phyloP scores from a whole-genome alignment of 371 early-diverging fungal species.

The Rhizopus microsporus region DNA sequence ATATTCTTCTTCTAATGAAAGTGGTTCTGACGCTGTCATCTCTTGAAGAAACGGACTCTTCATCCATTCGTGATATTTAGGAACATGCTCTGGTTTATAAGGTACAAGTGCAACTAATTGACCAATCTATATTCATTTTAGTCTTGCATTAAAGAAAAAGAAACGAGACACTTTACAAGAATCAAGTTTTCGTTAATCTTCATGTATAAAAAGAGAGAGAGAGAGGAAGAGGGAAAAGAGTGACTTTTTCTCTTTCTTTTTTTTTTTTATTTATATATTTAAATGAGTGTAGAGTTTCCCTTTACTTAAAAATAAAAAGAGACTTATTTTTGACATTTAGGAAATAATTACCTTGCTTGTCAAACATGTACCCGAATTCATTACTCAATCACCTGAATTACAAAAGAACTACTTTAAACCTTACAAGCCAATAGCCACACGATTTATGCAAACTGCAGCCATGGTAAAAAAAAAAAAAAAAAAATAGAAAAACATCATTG shows the following conservation, averaged over 20 bases:
- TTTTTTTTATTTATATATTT: not conserved
- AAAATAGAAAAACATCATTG: not conserved
- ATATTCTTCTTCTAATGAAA: constrained; percentile 89
- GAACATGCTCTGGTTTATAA: constrained; percentile 84
- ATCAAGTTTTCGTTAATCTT: constrained; percentile 37
- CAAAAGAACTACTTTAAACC: constrained; percentile 32
- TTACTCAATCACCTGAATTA: constrained; percentile 22
- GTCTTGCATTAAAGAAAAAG: not conserved
- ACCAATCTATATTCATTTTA: constrained; percentile 52
- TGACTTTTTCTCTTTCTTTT: not conserved
- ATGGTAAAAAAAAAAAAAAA: constrained; percentile 31
- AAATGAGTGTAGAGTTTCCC: not conserved
- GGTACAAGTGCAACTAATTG: constrained; percentile 77
- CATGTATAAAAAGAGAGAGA: constrained; percentile 20
- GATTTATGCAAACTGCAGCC: constrained; percentile 37
- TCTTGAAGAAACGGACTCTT: constrained; percentile 85
- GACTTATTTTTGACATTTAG: not conserved
- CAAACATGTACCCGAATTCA: constrained; percentile 37
- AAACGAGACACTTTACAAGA: constrained; percentile 24
- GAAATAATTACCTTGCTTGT: constrained; percentile 35
- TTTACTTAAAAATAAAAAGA: not conserved
- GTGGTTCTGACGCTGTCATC: constrained; percentile 93
- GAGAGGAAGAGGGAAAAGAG: too few relatives aligned
- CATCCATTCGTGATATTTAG: constrained; percentile 94
- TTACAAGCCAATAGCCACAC: constrained; percentile 31